Conservation (phyloP, 257 asterid species). For the Solanum gandarillasii region DNA sequence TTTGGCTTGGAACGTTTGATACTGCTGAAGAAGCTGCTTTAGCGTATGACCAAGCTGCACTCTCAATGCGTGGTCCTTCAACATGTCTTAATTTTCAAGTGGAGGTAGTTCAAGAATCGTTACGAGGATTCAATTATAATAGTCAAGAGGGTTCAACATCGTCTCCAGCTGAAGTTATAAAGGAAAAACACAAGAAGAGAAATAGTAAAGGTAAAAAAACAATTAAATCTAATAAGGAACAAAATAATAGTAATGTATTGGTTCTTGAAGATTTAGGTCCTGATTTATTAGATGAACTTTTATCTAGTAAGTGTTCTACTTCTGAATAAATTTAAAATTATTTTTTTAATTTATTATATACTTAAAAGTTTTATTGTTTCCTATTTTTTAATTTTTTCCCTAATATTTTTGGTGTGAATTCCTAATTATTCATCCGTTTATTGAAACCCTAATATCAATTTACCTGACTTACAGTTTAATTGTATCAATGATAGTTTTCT, state of each 20-base stretch:
- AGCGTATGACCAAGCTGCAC: constrained; percentile 9
- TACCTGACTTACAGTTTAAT: background rate
- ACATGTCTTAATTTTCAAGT: background rate
- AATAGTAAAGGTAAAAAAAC: background rate
- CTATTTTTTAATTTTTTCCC: background rate
- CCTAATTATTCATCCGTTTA: background rate
- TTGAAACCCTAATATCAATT: background rate
- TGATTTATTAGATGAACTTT: constrained; percentile 5
- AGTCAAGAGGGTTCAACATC: background rate
- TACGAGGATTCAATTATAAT: background rate
- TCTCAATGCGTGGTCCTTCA: background rate
- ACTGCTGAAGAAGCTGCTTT: constrained; percentile 6
- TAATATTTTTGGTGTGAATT: background rate
- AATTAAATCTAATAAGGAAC: background rate
- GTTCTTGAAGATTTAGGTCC: constrained; percentile 3
- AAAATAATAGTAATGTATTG: background rate
- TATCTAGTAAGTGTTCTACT: background rate
- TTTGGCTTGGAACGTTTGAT: constrained; percentile 10
- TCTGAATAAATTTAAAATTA: background rate
- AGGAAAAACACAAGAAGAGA: constrained; percentile 7
- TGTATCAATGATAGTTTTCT: background rate
- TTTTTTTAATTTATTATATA: background rate
- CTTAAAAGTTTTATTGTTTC: background rate
- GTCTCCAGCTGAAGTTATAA: background rate
- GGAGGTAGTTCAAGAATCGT: background rate